Evolutionary conservation across 208 protist species (phyloP), one percentile per base, ranked within the genome.

Genomic region (Acanthamoeba healyi): DNA sequence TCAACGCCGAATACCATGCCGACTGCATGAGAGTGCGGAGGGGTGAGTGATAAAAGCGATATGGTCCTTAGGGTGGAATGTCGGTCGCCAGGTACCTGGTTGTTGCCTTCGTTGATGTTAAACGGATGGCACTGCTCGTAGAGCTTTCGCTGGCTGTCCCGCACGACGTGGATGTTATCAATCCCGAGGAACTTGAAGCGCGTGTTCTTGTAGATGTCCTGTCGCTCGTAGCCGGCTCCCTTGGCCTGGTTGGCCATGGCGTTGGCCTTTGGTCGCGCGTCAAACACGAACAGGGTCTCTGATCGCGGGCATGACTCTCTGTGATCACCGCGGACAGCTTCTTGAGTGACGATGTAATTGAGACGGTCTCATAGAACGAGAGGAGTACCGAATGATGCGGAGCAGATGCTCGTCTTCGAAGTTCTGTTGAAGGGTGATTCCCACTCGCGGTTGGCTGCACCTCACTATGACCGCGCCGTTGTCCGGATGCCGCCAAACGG

Each of bases 371-470:
- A n/a, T n/a, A n/a, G n/a, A 40, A 19, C 29, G 63, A 72, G 44
- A 7, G 29, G n/a, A 32, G 54, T 29, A 86, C 44, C 44, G 29
- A 9, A 96, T 95, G 5, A 58, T 63, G 38, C 87, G 81, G 10
- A 96, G n/a, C 32, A 95, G 54, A 6, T 79, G 24, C 61, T 96
- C 95, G 40, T 96, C 95, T 34, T 88, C 88, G 12, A 72, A 44
- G 49, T 56, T 93, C 38, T 94, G 82, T 12, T 93, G 65, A 26
- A 32, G 56, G 19, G 44, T 63, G 24, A 95, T 51, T 7, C 95
- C 95, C 26, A 96, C 94, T 2, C 74, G 34, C 2, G 94, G 94
- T 29, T 95, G 94, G 81, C 44, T 65, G 54, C 49, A 88, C 34
- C 54, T 54, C 3, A 88, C n/a, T 1, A 88, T 65, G 36, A 88